Percentiles rank a stretch among this genome's conserved stretches.
phyloP scores from a whole-genome alignment of 2,329 filamentous ascomycete species.

The Fusarium cyanostomum region DNA sequence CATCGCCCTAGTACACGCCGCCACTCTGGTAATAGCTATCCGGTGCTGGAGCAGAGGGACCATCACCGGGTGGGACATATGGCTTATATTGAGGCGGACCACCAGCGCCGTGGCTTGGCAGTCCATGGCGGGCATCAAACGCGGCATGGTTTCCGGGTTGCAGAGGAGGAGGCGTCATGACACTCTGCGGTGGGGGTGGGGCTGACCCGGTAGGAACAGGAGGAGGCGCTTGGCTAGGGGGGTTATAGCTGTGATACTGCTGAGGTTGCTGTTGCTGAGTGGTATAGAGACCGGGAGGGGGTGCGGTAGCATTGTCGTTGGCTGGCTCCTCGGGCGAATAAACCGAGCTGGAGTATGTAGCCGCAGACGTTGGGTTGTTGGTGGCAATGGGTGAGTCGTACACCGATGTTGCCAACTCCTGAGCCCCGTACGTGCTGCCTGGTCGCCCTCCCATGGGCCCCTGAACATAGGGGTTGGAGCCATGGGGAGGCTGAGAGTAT shows the following conservation, averaged over 20 bases:
- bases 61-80: conserved; percentile 62
- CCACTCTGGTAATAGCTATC: conserved; percentile 66
- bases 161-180: conserved; percentile 54
- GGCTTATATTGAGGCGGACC: conserved; percentile 66
- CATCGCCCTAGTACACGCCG: conserved; percentile 44
- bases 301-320: conserved; percentile 43
- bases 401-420: conserved; percentile 80
- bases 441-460: conserved; percentile 62
- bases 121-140: conserved; percentile 60
- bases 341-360: conserved; percentile 57
- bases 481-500: conserved; percentile 54
- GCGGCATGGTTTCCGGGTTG: conserved; percentile 56
- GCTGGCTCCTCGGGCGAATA: conserved; percentile 59
- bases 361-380: conserved; percentile 56
- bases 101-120: conserved; percentile 57
- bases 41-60: conserved; percentile 61
- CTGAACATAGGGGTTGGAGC: conserved; percentile 54
- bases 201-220: conserved; percentile 52
- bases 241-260: conserved; percentile 56
- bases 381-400: conserved; percentile 77
- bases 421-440: conserved; percentile 75
- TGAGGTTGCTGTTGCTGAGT: conserved; percentile 47
- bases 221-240: conserved; percentile 52
- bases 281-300: conserved; percentile 43
- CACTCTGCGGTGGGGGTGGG: conserved; percentile 43